phyloP scores from a whole-genome alignment of 805 yeast species.

The Metschnikowia continentalis region DNA sequence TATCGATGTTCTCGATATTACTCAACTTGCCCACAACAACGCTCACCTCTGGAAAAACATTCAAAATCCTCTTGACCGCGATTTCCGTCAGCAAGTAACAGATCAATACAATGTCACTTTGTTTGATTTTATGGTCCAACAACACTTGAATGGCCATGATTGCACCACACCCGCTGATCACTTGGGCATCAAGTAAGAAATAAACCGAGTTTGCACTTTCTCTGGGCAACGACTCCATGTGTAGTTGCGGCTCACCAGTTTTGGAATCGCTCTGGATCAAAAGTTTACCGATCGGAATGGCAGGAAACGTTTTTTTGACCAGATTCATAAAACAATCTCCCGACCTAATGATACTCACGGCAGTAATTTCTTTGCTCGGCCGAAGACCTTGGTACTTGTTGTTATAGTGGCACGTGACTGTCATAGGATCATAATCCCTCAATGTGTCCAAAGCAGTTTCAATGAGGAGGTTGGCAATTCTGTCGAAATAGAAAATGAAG shows the following conservation, averaged over 20 bases:
- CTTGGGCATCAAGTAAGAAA: conserved; percentile 78
- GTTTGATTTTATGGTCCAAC: conserved; percentile 69
- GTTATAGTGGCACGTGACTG: conserved; percentile 26
- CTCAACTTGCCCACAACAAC: conserved; percentile 69
- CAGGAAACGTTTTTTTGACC: conserved; percentile 71
- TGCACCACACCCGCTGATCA: conserved; percentile 88
- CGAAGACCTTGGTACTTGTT: conserved; percentile 36
- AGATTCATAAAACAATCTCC: conserved; percentile 91
- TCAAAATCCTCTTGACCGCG: conserved; percentile 67
- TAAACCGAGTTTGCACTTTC: conserved; percentile 37
- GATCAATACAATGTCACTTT: conserved; percentile 61
- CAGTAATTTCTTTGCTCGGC: conserved; percentile 51
- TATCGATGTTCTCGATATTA: conserved; percentile 24
- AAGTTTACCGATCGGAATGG: conserved; percentile 74
- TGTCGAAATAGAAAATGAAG: conserved; percentile 80
- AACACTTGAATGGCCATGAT: conserved; percentile 91
- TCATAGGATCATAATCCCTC: conserved; percentile 26
- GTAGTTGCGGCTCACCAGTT: conserved; percentile 94
- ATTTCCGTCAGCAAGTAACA: conserved; percentile 73
- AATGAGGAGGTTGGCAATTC: conserved; percentile 70
- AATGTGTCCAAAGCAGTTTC: conserved; percentile 62
- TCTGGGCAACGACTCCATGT: conserved; percentile 69
- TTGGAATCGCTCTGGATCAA: conserved; percentile 81
- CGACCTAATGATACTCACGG: conserved; percentile 78
- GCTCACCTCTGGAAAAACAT: conserved; percentile 68